phyloP scores from a whole-genome alignment of 371 early-diverging fungal genomes.

The Coemansia sp. region DNA sequence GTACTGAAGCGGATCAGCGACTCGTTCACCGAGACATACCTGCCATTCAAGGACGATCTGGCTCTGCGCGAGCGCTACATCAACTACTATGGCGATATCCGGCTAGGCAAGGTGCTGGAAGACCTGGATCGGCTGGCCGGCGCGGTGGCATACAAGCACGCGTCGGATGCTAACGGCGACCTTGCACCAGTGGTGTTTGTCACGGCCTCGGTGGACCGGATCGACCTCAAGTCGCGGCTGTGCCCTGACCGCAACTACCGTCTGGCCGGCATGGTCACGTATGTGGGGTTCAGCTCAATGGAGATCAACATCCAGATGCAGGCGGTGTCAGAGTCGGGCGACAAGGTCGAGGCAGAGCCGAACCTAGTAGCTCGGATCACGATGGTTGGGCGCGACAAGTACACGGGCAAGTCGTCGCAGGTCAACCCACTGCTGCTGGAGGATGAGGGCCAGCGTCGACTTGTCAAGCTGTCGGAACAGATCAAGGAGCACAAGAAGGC shows the following conservation, averaged over 20 bases:
- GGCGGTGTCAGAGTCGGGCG: constrained; percentile 47
- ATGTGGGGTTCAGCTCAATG: constrained; percentile 89
- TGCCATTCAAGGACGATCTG: constrained; percentile 78
- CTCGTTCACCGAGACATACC: constrained; percentile 73
- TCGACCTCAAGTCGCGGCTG: constrained; percentile 73
- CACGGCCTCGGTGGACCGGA: constrained; percentile 88
- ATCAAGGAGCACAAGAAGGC: constrained; percentile 69
- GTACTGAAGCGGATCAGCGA: constrained; percentile 70
- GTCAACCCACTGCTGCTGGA: constrained; percentile 74
- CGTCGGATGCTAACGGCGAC: constrained; percentile 62
- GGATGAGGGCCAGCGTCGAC: constrained; percentile 68
- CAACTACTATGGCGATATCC: constrained; percentile 65
- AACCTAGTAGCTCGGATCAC: constrained; percentile 77
- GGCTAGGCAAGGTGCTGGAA: constrained; percentile 66
- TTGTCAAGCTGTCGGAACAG: constrained; percentile 74
- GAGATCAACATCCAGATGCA: constrained; percentile 84
- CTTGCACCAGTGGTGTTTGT: constrained; percentile 74
- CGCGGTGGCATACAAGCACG: constrained; percentile 76
- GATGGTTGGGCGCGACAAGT: constrained; percentile 86
- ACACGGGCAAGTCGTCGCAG: constrained; percentile 66
- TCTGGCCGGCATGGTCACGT: constrained; percentile 76
- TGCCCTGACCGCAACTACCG: constrained; percentile 68
- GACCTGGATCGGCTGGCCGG: constrained; percentile 88
- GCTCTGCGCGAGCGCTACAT: constrained; percentile 78
- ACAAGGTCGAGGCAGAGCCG: constrained; percentile 51